Base-by-base conservation (phyloP, 371 early-diverging fungal species). In the Mortierella sp. region DNA sequence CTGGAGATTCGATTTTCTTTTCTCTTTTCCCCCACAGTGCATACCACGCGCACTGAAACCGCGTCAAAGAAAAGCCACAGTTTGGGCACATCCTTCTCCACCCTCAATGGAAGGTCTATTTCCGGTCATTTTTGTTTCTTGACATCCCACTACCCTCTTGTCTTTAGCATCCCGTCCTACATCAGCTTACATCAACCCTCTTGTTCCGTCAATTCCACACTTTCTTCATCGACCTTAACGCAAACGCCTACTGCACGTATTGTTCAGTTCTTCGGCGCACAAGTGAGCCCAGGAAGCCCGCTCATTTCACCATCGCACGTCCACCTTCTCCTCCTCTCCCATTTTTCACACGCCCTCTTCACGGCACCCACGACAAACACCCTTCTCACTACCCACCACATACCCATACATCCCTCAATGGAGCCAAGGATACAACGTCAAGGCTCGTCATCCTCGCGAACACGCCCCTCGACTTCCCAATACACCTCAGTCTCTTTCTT, bases 361-460 rank as follows among this genome's bases (percentile, higher is more conserved):
- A 27, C n/a, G n/a, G n/a, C 24, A 54, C 24, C 54, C 54, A 24
- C 18, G 54, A 29, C n/a, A 58, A 63, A 5, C 18, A 24, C 41
- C 18, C 24, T 4, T 41, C 3, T 68, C 2, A 8, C 35, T 41
- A 68, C 10, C 68, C 21, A 55, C 27, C n/a, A 14, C 29, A 27
- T 14, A 58, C 32, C 10, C 21, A 41, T 10, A 63, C 7, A 3
- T 41, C 63, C 4, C 29, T 14, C 7, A 18, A 68, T 68, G 68
- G 68, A 68, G 35, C 35, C 68, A 68, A 68, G 68, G 68, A 18
- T 72, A 49, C 72, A 11, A 18, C 46, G 46, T 14, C 46, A 49
- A 38, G 63, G 35, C 35, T 72, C 43, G 21, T 35, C 70, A 38
- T 65, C 71, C 16, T 24, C 46, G 21, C 46, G 27, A 44, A 51